A percentile compares a stretch with the other conserved stretches of the same genome.
Conservation (phyloP, 2,329 filamentous ascomycete genomes). For the Claviceps purpurea region DNA sequence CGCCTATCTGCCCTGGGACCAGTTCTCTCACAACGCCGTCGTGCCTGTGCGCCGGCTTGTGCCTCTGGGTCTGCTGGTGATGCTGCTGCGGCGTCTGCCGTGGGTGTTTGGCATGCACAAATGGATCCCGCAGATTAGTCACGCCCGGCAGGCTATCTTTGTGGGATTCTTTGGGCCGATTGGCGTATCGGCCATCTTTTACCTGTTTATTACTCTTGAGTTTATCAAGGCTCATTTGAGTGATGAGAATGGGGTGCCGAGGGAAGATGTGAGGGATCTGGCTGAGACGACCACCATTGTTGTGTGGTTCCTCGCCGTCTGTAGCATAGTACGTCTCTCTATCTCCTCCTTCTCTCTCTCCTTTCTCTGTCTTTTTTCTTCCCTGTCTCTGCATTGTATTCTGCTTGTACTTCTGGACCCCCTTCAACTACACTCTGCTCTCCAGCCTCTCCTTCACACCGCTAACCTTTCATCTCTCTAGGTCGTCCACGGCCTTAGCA, state of each 20-base stretch:
- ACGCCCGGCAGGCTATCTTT: conserved; percentile 62
- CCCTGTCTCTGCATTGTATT: neutral
- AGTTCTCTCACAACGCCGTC: conserved; percentile 52
- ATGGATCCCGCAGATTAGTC: conserved; percentile 66
- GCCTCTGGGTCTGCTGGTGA: conserved; percentile 58
- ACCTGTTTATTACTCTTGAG: conserved; percentile 68
- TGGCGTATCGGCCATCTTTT: conserved; percentile 81
- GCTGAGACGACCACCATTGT: conserved; percentile 56
- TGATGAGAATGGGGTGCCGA: conserved; percentile 41
- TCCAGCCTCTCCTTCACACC: neutral
- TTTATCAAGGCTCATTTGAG: conserved; percentile 46
- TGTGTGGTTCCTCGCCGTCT: conserved; percentile 77
- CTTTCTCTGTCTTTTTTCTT: neutral
- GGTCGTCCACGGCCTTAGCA: conserved; percentile 68
- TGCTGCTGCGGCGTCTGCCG: conserved; percentile 66
- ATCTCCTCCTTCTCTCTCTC: neutral
- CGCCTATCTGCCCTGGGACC: conserved; percentile 67
- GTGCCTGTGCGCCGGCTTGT: conserved; percentile 64
- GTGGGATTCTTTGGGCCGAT: conserved; percentile 91
- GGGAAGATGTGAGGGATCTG: conserved; percentile 53
- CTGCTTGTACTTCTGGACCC: no score
- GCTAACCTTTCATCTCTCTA: conserved; percentile 3
- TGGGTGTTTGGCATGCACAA: conserved; percentile 62
- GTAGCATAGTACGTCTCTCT: conserved; percentile 55
- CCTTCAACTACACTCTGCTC: no score